Evolutionary conservation across 352 stramenopile species (phyloP).

Genomic region (Phytophthora quininea): DNA sequence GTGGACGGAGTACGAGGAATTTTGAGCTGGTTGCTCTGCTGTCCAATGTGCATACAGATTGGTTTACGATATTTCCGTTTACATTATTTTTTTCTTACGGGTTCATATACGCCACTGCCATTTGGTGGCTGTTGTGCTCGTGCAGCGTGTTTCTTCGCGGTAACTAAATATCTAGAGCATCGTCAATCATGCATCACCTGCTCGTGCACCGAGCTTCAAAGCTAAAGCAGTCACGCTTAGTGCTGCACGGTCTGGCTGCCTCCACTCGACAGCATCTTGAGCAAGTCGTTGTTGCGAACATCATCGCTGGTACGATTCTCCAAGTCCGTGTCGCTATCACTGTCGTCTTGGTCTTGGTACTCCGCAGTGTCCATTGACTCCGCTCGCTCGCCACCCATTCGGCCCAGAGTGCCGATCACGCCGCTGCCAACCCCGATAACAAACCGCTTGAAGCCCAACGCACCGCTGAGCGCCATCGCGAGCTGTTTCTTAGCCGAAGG

Average conservation of each 20-base stretch:
- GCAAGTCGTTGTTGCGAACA: slow-evolving; percentile 40
- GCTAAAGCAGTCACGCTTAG: slow-evolving; percentile 23
- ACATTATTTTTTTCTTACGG: slow-evolving; percentile 19
- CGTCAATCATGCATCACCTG: slow-evolving; percentile 12
- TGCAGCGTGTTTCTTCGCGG: neutral
- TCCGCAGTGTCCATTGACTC: slow-evolving; percentile 40
- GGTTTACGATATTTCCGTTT: neutral
- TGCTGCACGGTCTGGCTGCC: slow-evolving; percentile 30
- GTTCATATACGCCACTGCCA: slow-evolving; percentile 5
- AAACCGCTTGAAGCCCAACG: slow-evolving; percentile 40
- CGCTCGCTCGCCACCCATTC: slow-evolving; percentile 33
- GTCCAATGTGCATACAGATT: slow-evolving; percentile 28
- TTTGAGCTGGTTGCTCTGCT: slow-evolving; percentile 29
- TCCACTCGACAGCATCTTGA: slow-evolving; percentile 61
- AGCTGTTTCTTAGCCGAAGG: slow-evolving; percentile 38
- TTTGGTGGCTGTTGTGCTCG: slow-evolving; percentile 9
- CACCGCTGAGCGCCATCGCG: slow-evolving; percentile 34
- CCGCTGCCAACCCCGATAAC: slow-evolving; percentile 38
- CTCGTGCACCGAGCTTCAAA: slow-evolving; percentile 9
- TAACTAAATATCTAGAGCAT: slow-evolving; percentile 37
- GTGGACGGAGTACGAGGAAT: slow-evolving; percentile 70
- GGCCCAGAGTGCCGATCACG: slow-evolving; percentile 35
- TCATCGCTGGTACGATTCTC: slow-evolving; percentile 8
- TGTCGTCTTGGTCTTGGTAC: slow-evolving; percentile 41
- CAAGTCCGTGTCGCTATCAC: slow-evolving; percentile 39